Evolutionary conservation across 2,329 filamentous ascomycete species (phyloP).

Genomic region (Didymella pinodella): DNA sequence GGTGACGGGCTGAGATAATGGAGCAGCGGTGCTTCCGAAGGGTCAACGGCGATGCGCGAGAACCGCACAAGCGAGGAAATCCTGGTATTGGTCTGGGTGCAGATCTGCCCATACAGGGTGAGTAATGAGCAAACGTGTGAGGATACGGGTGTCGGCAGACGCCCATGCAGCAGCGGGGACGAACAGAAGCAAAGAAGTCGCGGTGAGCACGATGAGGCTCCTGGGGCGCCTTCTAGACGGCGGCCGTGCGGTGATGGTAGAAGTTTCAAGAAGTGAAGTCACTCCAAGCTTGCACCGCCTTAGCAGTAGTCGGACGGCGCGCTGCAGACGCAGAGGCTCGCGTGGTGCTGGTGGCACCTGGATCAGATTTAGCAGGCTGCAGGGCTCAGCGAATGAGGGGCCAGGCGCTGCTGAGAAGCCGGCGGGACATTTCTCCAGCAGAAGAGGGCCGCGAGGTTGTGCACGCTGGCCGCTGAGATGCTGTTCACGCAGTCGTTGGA

Average conservation of each 20-base stretch:
- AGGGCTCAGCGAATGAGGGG: conserved; percentile 39
- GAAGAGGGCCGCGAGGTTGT: conserved; percentile 47
- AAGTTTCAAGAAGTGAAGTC: conserved; percentile 42
- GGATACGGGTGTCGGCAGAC: conserved; percentile 39
- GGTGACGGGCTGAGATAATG: conserved; percentile 35
- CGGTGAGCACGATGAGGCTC: conserved; percentile 33
- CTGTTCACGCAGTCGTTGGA: conserved; percentile 34
- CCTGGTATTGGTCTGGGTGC: conserved; percentile 31
- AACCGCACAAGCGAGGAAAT: conserved; percentile 43
- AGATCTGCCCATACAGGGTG: conserved; percentile 47
- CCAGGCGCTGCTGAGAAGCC: conserved; percentile 31
- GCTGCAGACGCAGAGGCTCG: conserved; percentile 34
- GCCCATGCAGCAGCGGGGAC: conserved; percentile 40
- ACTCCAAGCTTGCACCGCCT: conserved; percentile 32
- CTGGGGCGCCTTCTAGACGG: conserved; percentile 26
- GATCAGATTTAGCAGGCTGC: conserved; percentile 37
- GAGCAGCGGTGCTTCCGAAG: conserved; percentile 13
- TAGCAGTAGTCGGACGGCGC: conserved; percentile 26
- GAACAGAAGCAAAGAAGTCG: conserved; percentile 36
- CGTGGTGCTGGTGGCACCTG: conserved; percentile 34
- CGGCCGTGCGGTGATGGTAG: conserved; percentile 42
- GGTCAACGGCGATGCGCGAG: conserved; percentile 33
- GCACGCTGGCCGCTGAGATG: conserved; percentile 43
- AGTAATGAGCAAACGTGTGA: conserved; percentile 27
- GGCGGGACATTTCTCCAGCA: conserved; percentile 30